phyloP scores from a whole-genome alignment of 2,329 filamentous ascomycete genomes.

The Neonectria ditissima region DNA sequence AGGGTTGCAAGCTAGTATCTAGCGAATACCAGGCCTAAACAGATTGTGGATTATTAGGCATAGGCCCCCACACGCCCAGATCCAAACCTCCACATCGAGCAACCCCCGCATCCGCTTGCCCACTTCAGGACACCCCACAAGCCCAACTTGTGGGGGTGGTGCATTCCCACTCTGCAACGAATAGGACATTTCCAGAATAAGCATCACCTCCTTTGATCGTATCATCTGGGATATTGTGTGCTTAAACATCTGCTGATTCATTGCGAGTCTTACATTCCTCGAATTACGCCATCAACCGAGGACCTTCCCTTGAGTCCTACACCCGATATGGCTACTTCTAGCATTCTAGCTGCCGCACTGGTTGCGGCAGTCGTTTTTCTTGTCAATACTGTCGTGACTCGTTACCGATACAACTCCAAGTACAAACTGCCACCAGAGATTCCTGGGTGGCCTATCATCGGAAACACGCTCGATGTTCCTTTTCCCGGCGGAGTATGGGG shows the following conservation, averaged over 20 bases:
- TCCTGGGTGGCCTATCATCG: background rate
- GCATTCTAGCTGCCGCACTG: background rate
- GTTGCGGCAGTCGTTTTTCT: background rate
- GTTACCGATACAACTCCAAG: background rate
- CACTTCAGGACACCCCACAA: background rate
- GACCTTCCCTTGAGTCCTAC: background rate
- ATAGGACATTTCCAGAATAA: background rate
- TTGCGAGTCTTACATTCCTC: background rate
- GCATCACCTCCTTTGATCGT: background rate
- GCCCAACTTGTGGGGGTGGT: background rate
- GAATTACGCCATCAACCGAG: background rate
- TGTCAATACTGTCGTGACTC: background rate
- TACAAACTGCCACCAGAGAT: background rate
- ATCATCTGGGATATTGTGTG: background rate
- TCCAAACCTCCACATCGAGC: too few species aligned
- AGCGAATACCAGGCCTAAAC: too few species aligned
- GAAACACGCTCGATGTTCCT: background rate
- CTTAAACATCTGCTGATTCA: background rate
- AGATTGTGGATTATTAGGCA: too few species aligned
- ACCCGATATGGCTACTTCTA: background rate
- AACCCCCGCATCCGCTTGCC: background rate
- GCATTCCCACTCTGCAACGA: background rate
- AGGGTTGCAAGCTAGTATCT: too few species aligned
- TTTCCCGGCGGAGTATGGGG: background rate
- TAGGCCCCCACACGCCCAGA: background rate